Evolutionary conservation across 2,329 filamentous ascomycete genomes (phyloP).

Genomic region (Neonectria neomacrospora): DNA sequence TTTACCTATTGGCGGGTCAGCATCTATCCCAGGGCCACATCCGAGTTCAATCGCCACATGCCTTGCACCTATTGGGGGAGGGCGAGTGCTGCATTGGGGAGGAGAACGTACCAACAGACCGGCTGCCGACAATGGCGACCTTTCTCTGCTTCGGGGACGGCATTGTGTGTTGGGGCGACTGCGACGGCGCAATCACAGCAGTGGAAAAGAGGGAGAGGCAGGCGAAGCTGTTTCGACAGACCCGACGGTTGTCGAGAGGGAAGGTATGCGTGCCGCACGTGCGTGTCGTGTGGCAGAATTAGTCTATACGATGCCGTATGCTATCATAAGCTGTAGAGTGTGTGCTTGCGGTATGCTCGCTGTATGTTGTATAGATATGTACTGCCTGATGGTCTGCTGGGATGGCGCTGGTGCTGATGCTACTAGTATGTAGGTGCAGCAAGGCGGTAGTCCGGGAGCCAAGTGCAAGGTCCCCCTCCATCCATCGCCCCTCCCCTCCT

Average conservation of each 20-base stretch:
- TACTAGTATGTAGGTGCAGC: constrained; percentile 28
- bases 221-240: neutral
- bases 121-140: constrained; percentile 94
- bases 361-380: neutral
- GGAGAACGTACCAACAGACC: constrained; percentile 74
- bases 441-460: constrained; percentile 32
- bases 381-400: constrained; percentile 11
- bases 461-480: constrained; percentile 32
- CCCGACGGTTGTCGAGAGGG: neutral
- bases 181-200: constrained; percentile 2
- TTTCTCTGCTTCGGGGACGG: constrained; percentile 84
- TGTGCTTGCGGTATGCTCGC: neutral
- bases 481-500: constrained; percentile 32
- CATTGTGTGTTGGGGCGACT: constrained; percentile 28
- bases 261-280: neutral
- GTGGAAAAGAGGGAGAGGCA: constrained; percentile 5
- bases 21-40: constrained; percentile 15
- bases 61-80: neutral
- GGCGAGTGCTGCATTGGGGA: neutral
- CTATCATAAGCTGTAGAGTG: neutral
- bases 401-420: constrained; percentile 16
- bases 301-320: neutral
- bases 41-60: constrained; percentile 11
- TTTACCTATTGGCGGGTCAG: constrained; percentile 73
- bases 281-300: neutral